Conservation (phyloP, 164 flowering plant species). For the Malania oleifera region DNA sequence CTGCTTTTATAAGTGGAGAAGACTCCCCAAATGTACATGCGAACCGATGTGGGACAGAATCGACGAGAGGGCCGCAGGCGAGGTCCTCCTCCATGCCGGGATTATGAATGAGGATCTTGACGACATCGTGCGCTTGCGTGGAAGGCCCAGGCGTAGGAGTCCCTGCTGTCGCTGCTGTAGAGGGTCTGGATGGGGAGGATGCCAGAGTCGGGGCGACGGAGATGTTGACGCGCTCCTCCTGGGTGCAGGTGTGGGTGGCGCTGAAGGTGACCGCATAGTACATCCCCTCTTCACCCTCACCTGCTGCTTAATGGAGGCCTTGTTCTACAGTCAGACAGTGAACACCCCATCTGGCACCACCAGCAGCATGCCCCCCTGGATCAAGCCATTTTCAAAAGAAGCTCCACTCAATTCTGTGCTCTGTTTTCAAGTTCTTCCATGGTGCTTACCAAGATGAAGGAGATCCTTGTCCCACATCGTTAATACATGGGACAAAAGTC, state of each 20-base stretch:
- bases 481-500: too few relatives aligned
- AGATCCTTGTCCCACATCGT: too few relatives aligned
- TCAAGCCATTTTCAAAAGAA: too few relatives aligned
- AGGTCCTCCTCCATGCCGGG: conserved; percentile 95
- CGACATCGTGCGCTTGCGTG: conserved; percentile 27
- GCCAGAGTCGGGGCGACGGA: conserved; percentile 65
- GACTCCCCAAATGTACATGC: too few relatives aligned
- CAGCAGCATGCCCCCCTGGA: conserved; percentile 83
- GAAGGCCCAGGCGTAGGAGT: conserved; percentile 69
- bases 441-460: too few relatives aligned
- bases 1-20: too few relatives aligned
- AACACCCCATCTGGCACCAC: conserved; percentile 72
- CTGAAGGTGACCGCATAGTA: conserved; percentile 66
- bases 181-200: conserved; percentile 72
- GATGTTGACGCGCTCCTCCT: conserved; percentile 64
- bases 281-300: conserved; percentile 41
- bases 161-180: conserved; percentile 83
- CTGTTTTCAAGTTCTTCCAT: too few relatives aligned
- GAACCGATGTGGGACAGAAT: too few relatives aligned
- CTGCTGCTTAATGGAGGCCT: conserved; percentile 69
- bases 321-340: conserved; percentile 74
- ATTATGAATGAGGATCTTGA: conserved; percentile 54
- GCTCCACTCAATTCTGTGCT: too few relatives aligned
- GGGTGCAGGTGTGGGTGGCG: conserved; percentile 80
- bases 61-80: conserved; percentile 93